phyloP scores from a whole-genome alignment of 2,329 filamentous ascomycete genomes.

The Aspergillus phoenicis region DNA sequence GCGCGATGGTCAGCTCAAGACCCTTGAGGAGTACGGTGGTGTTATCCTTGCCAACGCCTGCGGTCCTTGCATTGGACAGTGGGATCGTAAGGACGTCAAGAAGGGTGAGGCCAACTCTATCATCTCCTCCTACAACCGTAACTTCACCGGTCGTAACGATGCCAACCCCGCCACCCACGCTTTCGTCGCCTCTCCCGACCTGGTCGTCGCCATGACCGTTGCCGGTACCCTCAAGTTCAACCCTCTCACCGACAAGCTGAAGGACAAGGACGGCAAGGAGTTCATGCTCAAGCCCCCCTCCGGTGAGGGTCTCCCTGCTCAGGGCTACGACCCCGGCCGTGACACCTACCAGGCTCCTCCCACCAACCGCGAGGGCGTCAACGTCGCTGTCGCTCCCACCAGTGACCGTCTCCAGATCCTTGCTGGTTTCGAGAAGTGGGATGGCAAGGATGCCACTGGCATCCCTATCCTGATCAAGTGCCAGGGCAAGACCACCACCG shows the following conservation, averaged over 20 bases:
- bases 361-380: constrained; percentile 69
- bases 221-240: constrained; percentile 90
- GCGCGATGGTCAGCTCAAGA: constrained; percentile 87
- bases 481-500: constrained; percentile 93
- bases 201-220: constrained; percentile 83
- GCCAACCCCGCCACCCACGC: constrained; percentile 93
- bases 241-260: constrained; percentile 86
- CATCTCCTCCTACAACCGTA: constrained; percentile 98
- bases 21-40: constrained; percentile 94
- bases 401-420: constrained; percentile 96
- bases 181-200: constrained; percentile 87
- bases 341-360: constrained; percentile 97
- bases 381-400: constrained; percentile 79
- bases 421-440: constrained; percentile 81
- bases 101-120: constrained; percentile 97
- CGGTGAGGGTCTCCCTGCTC: constrained; percentile 76
- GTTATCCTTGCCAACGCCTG: constrained; percentile 95
- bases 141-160: constrained; percentile 98
- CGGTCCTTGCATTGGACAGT: constrained; percentile 90
- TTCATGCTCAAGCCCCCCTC: constrained; percentile 82
- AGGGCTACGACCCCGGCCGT: constrained; percentile 86
- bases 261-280: constrained; percentile 94
- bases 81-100: constrained; percentile 90
- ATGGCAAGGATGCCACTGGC: constrained; percentile 83
- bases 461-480: constrained; percentile 95